These are phyloP conservation scores for Penicillium sp. DNA, from an alignment of 2,329 filamentous ascomycete species.

Conservation along the genomic window DNA sequence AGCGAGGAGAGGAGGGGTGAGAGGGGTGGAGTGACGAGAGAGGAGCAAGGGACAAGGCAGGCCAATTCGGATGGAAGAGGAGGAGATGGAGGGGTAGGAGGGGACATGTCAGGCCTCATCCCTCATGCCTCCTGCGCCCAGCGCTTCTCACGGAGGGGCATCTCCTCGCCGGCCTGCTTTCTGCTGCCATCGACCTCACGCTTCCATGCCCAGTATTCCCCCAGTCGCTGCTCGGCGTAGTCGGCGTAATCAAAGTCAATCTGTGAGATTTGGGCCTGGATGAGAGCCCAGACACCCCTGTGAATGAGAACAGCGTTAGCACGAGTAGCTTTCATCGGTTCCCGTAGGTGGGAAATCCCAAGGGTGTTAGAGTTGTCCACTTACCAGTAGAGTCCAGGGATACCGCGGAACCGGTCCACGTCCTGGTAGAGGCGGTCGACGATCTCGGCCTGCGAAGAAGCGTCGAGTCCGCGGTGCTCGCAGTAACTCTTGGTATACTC, in stretches of 20 bases:
- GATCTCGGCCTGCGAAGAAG: constrained; percentile 63
- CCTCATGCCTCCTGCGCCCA: constrained; percentile 69
- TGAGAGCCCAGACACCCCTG: constrained; percentile 94
- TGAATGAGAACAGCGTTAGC: constrained; percentile 32
- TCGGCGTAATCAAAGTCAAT: constrained; percentile 97
- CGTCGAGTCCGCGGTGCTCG: constrained; percentile 50
- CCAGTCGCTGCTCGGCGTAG: constrained; percentile 84
- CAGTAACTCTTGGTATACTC: constrained; percentile 83
- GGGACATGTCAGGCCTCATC: not conserved
- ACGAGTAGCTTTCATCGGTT: not conserved
- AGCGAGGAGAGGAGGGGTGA: not conserved
- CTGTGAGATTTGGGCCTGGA: constrained; percentile 90
- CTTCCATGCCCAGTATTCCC: constrained; percentile 94
- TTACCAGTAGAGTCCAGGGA: constrained; percentile 81
- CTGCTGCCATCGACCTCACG: constrained; percentile 72
- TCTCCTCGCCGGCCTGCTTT: constrained; percentile 59
- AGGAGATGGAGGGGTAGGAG: not conserved
- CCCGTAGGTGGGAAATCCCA: not conserved
- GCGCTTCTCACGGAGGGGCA: constrained; percentile 76
- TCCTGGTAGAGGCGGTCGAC: constrained; percentile 74
- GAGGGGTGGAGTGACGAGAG: not conserved
- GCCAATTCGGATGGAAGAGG: not conserved
- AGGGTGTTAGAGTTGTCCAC: constrained; percentile 5
- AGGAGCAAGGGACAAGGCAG: not conserved
- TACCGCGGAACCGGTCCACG: constrained; percentile 84